Percentiles rank a stretch among this genome's conserved stretches.
Evolutionary conservation across 257 asterid genomes (phyloP).

Genomic region (Lithospermum erythrorhizon): DNA sequence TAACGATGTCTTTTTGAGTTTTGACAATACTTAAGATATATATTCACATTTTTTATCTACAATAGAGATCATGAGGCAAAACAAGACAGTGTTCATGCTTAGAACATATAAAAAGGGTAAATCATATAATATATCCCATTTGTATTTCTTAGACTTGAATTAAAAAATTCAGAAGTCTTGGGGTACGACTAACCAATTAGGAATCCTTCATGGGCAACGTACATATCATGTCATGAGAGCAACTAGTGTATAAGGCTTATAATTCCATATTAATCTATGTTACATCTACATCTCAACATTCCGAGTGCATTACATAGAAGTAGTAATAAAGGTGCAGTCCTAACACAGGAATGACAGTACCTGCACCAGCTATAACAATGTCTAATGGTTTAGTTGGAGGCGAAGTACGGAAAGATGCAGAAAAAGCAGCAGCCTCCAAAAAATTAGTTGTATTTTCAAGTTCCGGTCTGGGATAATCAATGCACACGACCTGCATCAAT

Average conservation of each 20-base stretch:
- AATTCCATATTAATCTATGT: no score
- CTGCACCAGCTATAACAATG: slow-evolving; percentile 93
- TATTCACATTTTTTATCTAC: not conserved
- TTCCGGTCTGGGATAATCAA: slow-evolving; percentile 85
- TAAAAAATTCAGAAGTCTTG: no score
- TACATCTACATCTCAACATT: no score
- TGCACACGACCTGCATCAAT: slow-evolving; percentile 61
- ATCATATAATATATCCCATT: no score
- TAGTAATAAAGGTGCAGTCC: not conserved
- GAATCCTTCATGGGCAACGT: no score
- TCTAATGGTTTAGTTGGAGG: slow-evolving; percentile 76
- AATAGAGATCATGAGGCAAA: not conserved
- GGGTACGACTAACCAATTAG: no score
- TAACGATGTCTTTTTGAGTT: not conserved
- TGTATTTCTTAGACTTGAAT: no score
- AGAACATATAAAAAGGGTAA: no score
- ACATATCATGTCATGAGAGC: no score
- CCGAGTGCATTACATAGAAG: not conserved
- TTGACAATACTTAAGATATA: not conserved
- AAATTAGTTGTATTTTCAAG: slow-evolving; percentile 65
- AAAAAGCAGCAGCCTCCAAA: slow-evolving; percentile 79
- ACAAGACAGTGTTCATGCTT: no score
- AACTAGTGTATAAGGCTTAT: no score
- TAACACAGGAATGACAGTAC: slow-evolving; percentile 16
- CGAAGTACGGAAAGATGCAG: slow-evolving; percentile 52